Conservation (phyloP, 495 filamentous ascomycete genomes). For the Daldinia concentrica region DNA sequence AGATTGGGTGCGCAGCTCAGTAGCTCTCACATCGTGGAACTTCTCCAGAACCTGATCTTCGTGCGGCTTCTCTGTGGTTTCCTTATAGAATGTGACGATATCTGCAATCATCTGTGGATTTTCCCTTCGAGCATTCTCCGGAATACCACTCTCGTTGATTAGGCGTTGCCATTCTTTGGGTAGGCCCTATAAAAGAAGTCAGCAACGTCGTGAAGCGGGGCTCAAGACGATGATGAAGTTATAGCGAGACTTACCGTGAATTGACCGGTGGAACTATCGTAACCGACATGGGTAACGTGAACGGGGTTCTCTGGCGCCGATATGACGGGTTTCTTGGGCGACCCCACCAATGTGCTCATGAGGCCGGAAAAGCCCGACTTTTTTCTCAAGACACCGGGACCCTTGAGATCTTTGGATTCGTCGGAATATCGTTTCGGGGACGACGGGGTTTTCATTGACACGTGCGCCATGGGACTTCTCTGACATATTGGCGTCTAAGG, state of each 20-base stretch:
- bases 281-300: conserved; percentile 97
- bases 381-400: conserved; percentile 72
- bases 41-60: conserved; percentile 95
- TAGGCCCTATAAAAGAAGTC: conserved; percentile 69
- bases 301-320: conserved; percentile 97
- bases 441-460: conserved; percentile 66
- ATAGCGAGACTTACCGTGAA: conserved; percentile 78
- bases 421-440: conserved; percentile 86
- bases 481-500: conserved; percentile 58
- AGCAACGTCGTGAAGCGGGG: conserved; percentile 28
- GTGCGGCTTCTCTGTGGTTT: conserved; percentile 79
- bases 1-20: conserved; percentile 61
- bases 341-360: conserved; percentile 90
- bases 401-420: conserved; percentile 71
- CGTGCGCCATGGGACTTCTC: conserved; percentile 59
- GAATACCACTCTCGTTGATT: conserved; percentile 94
- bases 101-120: conserved; percentile 94
- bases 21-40: conserved; percentile 82
- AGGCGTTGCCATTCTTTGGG: conserved; percentile 98
- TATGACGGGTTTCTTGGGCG: conserved; percentile 88
- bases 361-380: conserved; percentile 96
- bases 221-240: conserved; percentile 21
- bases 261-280: conserved; percentile 95
- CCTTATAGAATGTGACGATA: conserved; percentile 95
- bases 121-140: conserved; percentile 93